phyloP scores from a whole-genome alignment of 805 yeast genomes.

The Schizosaccharomyces osmophilus region DNA sequence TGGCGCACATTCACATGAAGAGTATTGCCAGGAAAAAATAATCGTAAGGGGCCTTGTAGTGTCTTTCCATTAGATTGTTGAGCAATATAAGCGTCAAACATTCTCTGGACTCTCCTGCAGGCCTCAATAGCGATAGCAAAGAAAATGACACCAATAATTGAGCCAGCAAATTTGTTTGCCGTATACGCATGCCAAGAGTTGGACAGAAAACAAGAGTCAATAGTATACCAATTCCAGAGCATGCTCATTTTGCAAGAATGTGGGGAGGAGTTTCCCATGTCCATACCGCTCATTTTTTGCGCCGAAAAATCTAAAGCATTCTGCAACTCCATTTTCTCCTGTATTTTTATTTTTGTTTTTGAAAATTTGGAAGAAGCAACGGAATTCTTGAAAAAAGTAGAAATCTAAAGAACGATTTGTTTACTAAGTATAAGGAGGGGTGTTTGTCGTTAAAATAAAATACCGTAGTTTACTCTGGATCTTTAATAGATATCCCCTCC shows the following conservation, averaged over 20 bases:
- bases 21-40: neutral
- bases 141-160: slow-evolving; percentile 40
- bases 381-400: too few relatives aligned
- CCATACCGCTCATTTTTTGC: neutral
- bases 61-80: slow-evolving; percentile 13
- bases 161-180: slow-evolving; percentile 41
- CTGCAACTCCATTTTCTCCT: too few relatives aligned
- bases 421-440: too few relatives aligned
- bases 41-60: neutral
- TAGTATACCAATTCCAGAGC: slow-evolving; percentile 56
- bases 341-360: too few relatives aligned
- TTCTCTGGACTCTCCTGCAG: slow-evolving; percentile 30
- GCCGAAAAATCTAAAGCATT: too few relatives aligned
- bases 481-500: too few relatives aligned
- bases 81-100: slow-evolving; percentile 16
- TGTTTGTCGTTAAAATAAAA: too few relatives aligned
- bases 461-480: too few relatives aligned
- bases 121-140: slow-evolving; percentile 33
- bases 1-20: neutral
- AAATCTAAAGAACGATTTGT: too few relatives aligned
- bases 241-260: slow-evolving; percentile 20
- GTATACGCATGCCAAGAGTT: slow-evolving; percentile 38
- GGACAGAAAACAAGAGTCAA: slow-evolving; percentile 40
- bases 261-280: neutral
- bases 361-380: too few relatives aligned